These are phyloP conservation scores for Solanum corneliomulleri DNA, from an alignment of 257 asterid species.

Conservation along the genomic window DNA sequence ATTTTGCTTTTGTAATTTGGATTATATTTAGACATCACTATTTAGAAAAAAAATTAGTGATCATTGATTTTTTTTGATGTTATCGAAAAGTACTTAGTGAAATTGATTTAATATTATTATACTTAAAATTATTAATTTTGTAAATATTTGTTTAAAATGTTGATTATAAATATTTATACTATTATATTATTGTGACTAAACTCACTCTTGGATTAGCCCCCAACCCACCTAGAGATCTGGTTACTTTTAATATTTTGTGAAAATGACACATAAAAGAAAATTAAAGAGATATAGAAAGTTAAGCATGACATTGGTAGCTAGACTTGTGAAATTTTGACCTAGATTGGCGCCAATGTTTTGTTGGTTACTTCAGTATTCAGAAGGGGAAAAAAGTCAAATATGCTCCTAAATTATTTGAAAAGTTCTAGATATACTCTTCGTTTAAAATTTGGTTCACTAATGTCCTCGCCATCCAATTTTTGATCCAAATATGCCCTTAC, in stretches of 20 bases:
- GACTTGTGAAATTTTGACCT: background rate
- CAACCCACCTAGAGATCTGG: background rate
- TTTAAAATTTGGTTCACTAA: too few relatives aligned
- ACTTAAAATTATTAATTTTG: too few relatives aligned
- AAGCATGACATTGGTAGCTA: background rate
- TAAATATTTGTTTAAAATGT: too few relatives aligned
- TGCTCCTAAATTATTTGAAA: too few relatives aligned
- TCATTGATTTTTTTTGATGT: too few relatives aligned
- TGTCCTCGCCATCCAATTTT: too few relatives aligned
- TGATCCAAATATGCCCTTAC: too few relatives aligned
- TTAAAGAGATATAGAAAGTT: background rate
- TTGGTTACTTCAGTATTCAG: background rate
- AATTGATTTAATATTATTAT: too few relatives aligned
- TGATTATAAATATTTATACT: background rate
- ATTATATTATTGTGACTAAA: background rate
- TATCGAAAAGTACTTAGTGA: too few relatives aligned
- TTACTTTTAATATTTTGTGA: background rate
- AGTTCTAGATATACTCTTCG: too few relatives aligned
- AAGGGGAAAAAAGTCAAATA: too few relatives aligned
- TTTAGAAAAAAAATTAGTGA: background rate
- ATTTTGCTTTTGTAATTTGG: background rate
- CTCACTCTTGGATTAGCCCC: background rate
- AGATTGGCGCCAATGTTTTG: background rate
- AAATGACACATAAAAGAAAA: background rate
- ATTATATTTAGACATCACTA: background rate